Base-by-base conservation (phyloP, 179 eudicot genomes). In the Gypsophila paniculata region DNA sequence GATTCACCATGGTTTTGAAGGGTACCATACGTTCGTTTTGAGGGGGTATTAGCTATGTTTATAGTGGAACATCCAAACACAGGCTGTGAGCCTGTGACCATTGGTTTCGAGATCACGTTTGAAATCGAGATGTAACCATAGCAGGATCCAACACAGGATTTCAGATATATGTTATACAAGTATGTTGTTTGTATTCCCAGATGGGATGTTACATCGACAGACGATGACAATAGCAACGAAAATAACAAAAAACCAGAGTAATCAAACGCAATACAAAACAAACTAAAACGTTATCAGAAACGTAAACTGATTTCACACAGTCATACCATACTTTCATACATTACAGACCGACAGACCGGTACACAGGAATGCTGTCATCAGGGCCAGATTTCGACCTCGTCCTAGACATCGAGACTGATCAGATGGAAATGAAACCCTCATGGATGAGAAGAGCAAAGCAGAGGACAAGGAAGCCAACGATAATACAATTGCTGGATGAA, bases 391-490 rank as follows among this genome's bases (percentile, higher is more conserved):
- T 66, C 36, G 9, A 6, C 46, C 46, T 42, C 46, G 46, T 2
- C 46, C 5, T 6, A 23, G 34, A 14, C 10, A 23, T 48, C 21
- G 17, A 39, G 15, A 42, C 6, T 9, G n/a, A 52, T 68, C 22
- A 80, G 12, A 80, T 15, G 44, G 71, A 49, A 64, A 80, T 70
- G 74, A 76, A 73, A 48, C 79, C 83, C 64, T 80, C 83, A 36
- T 55, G 71, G 53, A 90, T 68, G 69, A 88, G 75, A 15, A 86
- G 86, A 32, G 84, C 89, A 63, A 88, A 80, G 71, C 76, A 19
- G 39, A 90, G 89, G 15, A 88, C 88, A 15, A 88, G 62, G 69
- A 92, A 82, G 39, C 94, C 98, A 13, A 77, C 58, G 18, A 78
- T 19, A 21, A 88, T 65, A 62, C 87, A 82, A 25, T 82, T 85